Evolutionary conservation across 1,284 basidiomycete species (phyloP).

Genomic region (Uromyces viciae-fabae): DNA sequence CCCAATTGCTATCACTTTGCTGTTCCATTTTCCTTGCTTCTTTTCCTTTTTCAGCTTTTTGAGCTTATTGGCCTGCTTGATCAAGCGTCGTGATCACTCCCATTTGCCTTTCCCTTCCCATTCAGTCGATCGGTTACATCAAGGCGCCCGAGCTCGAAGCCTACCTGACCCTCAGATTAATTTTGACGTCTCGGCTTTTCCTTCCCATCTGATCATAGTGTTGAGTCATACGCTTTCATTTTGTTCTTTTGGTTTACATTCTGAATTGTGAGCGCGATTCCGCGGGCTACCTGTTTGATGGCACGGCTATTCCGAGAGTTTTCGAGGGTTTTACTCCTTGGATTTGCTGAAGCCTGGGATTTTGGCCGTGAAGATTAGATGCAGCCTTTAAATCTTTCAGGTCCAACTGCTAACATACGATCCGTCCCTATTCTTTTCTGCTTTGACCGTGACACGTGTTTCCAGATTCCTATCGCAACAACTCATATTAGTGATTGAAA

Average conservation of each 20-base stretch:
- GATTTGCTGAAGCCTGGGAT: neutral
- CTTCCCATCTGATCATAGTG: neutral
- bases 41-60: too few relatives aligned
- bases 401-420: neutral
- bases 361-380: neutral
- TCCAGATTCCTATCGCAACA: too few relatives aligned
- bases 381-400: neutral
- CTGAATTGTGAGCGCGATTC: neutral
- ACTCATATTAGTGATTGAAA: too few relatives aligned
- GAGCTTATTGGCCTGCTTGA: slow-evolving; percentile 1
- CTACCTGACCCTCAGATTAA: slow-evolving; percentile 5
- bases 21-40: slow-evolving; percentile 1
- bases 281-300: neutral
- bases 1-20: neutral
- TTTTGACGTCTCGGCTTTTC: neutral
- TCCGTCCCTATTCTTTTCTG: neutral
- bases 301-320: neutral
- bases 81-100: neutral
- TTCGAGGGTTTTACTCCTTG: slow-evolving; percentile 5
- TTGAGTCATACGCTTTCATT: slow-evolving; percentile 2
- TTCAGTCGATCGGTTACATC: neutral
- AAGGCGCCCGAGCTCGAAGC: neutral
- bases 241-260: neutral
- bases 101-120: neutral
- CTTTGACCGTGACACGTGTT: too few relatives aligned